phyloP scores from a whole-genome alignment of 768 basidiomycete species.

The Kwoniella sp. region DNA sequence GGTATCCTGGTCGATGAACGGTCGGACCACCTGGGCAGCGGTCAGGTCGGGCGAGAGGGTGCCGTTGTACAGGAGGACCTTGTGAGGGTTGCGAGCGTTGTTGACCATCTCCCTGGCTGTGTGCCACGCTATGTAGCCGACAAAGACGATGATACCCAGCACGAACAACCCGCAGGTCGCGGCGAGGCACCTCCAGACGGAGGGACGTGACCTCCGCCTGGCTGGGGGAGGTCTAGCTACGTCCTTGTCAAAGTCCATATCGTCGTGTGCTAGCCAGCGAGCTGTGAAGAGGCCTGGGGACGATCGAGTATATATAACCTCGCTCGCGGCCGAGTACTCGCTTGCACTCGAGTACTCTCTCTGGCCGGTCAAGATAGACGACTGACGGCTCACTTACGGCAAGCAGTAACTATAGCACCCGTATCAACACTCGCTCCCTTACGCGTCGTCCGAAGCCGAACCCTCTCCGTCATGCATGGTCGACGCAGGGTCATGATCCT shows the following conservation, averaged over 20 bases:
- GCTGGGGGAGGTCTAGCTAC: neutral
- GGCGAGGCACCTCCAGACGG: conserved; percentile 4
- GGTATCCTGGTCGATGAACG: conserved; percentile 8
- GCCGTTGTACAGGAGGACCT: conserved; percentile 8
- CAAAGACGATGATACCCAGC: neutral
- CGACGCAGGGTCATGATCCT: too few relatives aligned
- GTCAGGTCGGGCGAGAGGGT: neutral
- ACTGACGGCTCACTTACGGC: too few relatives aligned
- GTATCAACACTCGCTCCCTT: too few relatives aligned
- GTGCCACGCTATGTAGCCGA: neutral
- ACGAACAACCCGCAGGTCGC: conserved; percentile 5
- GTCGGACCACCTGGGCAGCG: conserved; percentile 1
- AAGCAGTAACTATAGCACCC: too few relatives aligned
- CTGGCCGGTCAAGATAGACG: too few relatives aligned
- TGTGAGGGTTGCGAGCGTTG: conserved; percentile 14
- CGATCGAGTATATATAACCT: too few relatives aligned
- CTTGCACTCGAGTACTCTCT: too few relatives aligned
- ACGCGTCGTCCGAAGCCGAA: too few relatives aligned
- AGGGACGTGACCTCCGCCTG: neutral
- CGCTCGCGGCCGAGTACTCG: too few relatives aligned
- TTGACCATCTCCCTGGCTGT: neutral
- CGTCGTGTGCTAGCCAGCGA: too few relatives aligned
- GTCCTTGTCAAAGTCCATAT: conserved; percentile 16
- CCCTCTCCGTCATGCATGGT: too few relatives aligned
- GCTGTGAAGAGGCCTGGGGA: too few relatives aligned